Evolutionary conservation across 305 asterid species (phyloP).

Genomic region (Fraxinus latifolia): DNA sequence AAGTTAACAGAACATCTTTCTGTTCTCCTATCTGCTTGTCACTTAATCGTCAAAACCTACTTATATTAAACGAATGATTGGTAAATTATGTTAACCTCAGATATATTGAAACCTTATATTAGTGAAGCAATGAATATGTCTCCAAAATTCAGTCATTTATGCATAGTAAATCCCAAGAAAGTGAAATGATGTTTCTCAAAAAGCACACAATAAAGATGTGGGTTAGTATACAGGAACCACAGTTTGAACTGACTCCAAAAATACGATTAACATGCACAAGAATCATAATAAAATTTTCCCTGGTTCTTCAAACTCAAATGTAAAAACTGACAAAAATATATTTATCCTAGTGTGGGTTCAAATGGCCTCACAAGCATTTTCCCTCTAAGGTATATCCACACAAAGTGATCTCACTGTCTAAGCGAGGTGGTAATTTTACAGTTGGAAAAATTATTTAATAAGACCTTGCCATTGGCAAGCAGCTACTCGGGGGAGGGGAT

Average conservation of each 20-base stretch:
- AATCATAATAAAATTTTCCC: background rate
- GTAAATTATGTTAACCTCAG: background rate
- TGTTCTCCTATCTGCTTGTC: background rate
- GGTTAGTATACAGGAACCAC: background rate
- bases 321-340: background rate
- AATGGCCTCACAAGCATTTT: background rate
- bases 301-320: background rate
- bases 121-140: background rate
- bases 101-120: background rate
- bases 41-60: background rate
- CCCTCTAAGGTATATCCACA: background rate
- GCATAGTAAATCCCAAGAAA: background rate
- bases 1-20: background rate
- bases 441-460: background rate
- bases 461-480: background rate
- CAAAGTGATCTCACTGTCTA: background rate
- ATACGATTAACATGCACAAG: background rate
- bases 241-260: background rate
- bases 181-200: background rate
- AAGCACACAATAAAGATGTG: background rate
- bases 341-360: background rate
- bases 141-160: background rate
- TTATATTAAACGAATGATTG: background rate
- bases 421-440: background rate
- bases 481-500: background rate